phyloP scores from a whole-genome alignment of 139 green algal genomes.

The Coelastrella sp. region DNA sequence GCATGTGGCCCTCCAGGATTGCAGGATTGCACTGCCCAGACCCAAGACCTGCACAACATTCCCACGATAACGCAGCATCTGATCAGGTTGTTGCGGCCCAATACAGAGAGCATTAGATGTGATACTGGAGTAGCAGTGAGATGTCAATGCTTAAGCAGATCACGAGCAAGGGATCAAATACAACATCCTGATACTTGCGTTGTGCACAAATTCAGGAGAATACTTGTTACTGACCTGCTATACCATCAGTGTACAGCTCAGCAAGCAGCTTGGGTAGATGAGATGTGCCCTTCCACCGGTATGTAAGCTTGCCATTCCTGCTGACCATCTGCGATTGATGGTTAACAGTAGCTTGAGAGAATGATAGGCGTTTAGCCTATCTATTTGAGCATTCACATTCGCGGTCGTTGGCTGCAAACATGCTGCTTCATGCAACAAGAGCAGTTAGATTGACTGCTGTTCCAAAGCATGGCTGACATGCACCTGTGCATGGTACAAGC shows the following conservation, averaged over 20 bases:
- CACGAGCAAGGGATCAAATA: neutral
- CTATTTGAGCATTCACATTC: no score
- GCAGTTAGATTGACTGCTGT: neutral
- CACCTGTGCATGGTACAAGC: neutral
- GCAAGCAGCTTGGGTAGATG: constrained; percentile 21
- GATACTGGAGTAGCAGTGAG: neutral
- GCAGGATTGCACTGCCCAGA: neutral
- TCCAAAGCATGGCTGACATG: no score
- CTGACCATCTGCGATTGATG: constrained; percentile 21
- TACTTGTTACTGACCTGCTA: neutral
- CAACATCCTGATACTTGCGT: neutral
- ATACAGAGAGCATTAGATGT: neutral
- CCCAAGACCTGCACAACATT: neutral
- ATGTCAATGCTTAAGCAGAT: no score
- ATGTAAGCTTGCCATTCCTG: constrained; percentile 20
- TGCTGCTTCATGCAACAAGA: neutral
- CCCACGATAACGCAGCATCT: no score
- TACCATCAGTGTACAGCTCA: neutral
- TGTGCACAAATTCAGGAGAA: neutral
- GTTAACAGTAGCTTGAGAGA: neutral
- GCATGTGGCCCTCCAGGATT: constrained; percentile 26
- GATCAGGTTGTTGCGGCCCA: neutral
- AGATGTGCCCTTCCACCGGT: constrained; percentile 9
- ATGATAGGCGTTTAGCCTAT: no score
- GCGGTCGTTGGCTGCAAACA: no score